Conservation (phyloP, 768 basidiomycete genomes). For the Boletus pseudopeckii region DNA sequence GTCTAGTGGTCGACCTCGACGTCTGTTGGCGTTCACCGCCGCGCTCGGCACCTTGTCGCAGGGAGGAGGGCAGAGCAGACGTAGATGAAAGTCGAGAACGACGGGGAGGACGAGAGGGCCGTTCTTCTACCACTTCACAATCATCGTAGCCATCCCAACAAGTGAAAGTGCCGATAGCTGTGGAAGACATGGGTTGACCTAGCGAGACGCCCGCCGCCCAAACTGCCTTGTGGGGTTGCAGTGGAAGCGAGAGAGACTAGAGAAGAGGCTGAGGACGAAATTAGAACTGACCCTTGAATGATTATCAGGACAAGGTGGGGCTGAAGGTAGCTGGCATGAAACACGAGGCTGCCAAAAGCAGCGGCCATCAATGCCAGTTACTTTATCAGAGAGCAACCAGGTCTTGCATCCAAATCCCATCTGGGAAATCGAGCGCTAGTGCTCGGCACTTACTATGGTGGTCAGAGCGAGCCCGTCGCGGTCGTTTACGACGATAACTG, state of each 20-base stretch:
- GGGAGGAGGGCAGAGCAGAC: conserved; percentile 9
- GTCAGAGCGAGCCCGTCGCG: not conserved
- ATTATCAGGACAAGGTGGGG: conserved; percentile 31
- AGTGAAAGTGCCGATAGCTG: conserved; percentile 33
- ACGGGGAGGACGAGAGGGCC: conserved; percentile 13
- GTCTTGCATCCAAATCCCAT: conserved; percentile 8
- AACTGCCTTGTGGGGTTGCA: conserved; percentile 20
- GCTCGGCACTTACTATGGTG: not conserved
- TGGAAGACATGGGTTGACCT: conserved; percentile 28
- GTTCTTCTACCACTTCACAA: conserved; percentile 24
- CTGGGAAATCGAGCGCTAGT: conserved; percentile 7
- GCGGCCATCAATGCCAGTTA: conserved; percentile 22
- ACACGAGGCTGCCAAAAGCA: conserved; percentile 36
- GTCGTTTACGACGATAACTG: not conserved
- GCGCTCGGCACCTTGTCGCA: conserved; percentile 17
- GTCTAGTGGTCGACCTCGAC: conserved; percentile 11
- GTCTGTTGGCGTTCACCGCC: conserved; percentile 21
- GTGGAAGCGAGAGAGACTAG: conserved; percentile 17
- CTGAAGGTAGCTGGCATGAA: conserved; percentile 25
- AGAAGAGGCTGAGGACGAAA: conserved; percentile 16
- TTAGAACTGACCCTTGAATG: conserved; percentile 29
- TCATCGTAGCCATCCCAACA: conserved; percentile 33
- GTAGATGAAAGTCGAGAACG: conserved; percentile 24
- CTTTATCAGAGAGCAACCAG: conserved; percentile 23
- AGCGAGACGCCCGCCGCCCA: conserved; percentile 16